phyloP scores from a whole-genome alignment of 176 grass and related monocot species.

The Oryza nivara region DNA sequence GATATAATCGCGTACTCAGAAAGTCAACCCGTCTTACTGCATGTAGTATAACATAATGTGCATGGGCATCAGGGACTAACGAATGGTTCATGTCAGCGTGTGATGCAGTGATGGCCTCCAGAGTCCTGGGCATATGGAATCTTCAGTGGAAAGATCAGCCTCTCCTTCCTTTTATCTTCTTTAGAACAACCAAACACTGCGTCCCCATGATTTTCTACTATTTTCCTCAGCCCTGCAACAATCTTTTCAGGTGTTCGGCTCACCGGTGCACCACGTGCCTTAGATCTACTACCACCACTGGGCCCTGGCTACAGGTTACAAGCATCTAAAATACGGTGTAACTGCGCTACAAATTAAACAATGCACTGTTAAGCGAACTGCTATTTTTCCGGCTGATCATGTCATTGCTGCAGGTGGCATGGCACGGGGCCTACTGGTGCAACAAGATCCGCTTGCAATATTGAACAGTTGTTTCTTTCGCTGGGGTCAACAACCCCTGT shows the following conservation, averaged over 20 bases:
- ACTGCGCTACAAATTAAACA: not conserved
- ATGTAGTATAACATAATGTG: no score
- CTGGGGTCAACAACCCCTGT: constrained; percentile 45
- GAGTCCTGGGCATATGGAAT: not conserved
- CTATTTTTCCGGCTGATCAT: constrained; percentile 10
- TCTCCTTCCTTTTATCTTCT: not conserved
- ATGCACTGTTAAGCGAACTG: not conserved
- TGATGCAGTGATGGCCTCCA: constrained; percentile 11
- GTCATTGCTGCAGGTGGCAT: not conserved
- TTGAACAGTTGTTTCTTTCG: not conserved
- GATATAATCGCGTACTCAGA: no score
- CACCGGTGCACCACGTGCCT: not conserved
- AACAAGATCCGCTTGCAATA: not conserved
- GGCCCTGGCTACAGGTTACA: not conserved
- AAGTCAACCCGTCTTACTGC: no score
- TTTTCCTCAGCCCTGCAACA: no score
- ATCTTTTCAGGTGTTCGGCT: constrained; percentile 20
- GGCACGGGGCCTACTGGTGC: no score
- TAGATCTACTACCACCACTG: constrained; percentile 17
- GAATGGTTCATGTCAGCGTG: constrained; percentile 4
- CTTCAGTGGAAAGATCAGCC: constrained; percentile 37
- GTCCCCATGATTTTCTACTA: constrained; percentile 24
- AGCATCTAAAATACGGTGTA: not conserved
- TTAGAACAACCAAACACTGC: not conserved
- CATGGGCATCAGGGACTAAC: not conserved